phyloP scores from a whole-genome alignment of 2,329 filamentous ascomycete species.

The Diaporthe sp. region DNA sequence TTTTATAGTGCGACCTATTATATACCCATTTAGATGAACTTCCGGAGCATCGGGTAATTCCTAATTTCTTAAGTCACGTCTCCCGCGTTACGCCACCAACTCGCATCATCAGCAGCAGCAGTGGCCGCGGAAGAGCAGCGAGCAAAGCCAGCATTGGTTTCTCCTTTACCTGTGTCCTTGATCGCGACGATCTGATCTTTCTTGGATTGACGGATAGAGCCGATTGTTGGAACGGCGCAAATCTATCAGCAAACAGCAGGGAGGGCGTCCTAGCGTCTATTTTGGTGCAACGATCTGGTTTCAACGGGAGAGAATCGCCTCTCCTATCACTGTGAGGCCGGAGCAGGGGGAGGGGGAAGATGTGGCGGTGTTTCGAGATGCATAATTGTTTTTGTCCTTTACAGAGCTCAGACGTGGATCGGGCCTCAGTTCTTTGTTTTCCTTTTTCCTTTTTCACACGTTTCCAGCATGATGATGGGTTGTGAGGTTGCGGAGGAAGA shows the following conservation, averaged over 20 bases:
- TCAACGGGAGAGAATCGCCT: not conserved
- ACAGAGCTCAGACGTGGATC: conserved; percentile 1
- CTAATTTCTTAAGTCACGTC: conserved; percentile 25
- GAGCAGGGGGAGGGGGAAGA: not conserved
- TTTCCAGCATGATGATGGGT: conserved; percentile 5
- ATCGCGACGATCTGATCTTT: conserved; percentile 8
- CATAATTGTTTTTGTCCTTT: conserved; percentile 26
- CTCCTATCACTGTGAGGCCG: not conserved
- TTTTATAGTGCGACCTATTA: conserved; percentile 24
- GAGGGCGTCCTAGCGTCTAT: not conserved
- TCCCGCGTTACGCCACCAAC: conserved; percentile 11
- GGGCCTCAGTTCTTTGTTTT: conserved; percentile 1
- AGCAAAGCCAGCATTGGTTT: conserved; percentile 16
- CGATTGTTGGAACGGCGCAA: not conserved
- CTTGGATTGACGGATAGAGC: conserved; percentile 25
- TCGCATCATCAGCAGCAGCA: conserved; percentile 5
- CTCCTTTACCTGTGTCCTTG: not conserved
- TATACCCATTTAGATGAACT: conserved; percentile 29
- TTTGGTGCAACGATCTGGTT: conserved; percentile 1
- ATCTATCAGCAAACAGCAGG: conserved; percentile 12
- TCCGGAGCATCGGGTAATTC: conserved; percentile 24
- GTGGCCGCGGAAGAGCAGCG: conserved; percentile 1
- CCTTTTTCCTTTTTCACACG: not conserved
- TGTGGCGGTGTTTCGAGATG: not conserved
- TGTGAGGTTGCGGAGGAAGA: conserved; percentile 24